Evolutionary conservation across 2,329 filamentous ascomycete genomes (phyloP), one percentile per base, ranked within the genome.

Genomic region (Pestalotiopsis sp.): DNA sequence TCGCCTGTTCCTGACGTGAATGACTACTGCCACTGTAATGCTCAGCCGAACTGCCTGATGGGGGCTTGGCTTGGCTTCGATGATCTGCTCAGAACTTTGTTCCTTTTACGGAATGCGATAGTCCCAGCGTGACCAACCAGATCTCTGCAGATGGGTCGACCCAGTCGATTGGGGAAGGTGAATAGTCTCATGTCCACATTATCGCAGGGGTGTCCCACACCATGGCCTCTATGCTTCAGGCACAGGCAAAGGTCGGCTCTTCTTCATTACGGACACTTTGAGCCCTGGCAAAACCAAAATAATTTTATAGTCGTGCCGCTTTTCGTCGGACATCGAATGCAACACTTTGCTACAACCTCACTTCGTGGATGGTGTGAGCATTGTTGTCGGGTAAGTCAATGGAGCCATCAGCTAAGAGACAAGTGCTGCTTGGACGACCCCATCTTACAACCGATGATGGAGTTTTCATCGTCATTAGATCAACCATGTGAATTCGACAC

Each of bases 21-120:
- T 52, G 45, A 52, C 45, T 52, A 20, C 45, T 52, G 9, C 31
- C 14, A 52, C 45, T n/a, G 45, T 52, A 52, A 52, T 52, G 5
- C 45, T 52, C 45, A 20, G 20, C 6, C 14, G 45, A 20, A 52
- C 14, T 36, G 31, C 31, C 31, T 36, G 31, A 36, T 36, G 9
- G 31, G 31, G 31, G 6, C 31, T 36, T 36, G 31, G 31, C 31
- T 36, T 36, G 7, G 31, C 31, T 36, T 36, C 31, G 31, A 52
- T n/a, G 45, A 52, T 52, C 45, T 52, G 17, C 20, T n/a, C 45
- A 52, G 17, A 52, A 20, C 14, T 20, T n/a, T 52, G 45, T 52
- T 52, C n/a, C 57, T 59, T 27, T 59, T 59, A 36, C 4, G 57
- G 57, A 52, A 59, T 59, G 57, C 57, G 57, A 59, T 17, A 27